Conservation (phyloP, 1,284 basidiomycete species). For the Trametes sp. region DNA sequence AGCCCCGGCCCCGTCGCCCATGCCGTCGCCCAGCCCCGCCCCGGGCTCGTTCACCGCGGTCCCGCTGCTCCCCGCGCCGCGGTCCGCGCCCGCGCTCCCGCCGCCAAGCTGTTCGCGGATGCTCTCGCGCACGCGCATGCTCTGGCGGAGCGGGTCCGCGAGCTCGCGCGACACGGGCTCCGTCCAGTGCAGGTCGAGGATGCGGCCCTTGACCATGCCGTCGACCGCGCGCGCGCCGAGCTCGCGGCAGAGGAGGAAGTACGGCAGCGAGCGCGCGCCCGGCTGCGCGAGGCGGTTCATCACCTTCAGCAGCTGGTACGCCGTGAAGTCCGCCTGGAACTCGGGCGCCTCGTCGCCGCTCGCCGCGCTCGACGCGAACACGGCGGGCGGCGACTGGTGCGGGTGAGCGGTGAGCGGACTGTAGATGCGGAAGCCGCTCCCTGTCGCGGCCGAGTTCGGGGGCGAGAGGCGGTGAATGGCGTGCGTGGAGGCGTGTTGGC, state of each 20-base stretch:
- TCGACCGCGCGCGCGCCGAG: slow-evolving; percentile 81
- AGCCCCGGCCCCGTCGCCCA: neutral
- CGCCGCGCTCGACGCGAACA: slow-evolving; percentile 29
- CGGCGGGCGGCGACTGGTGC: slow-evolving; percentile 45
- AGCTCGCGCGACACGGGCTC: slow-evolving; percentile 62
- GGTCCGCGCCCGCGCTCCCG: neutral
- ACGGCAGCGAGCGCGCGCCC: slow-evolving; percentile 66
- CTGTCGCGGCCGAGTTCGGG: slow-evolving; percentile 24
- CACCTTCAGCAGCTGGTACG: slow-evolving; percentile 76
- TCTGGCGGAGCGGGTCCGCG: slow-evolving; percentile 38
- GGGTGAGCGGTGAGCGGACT: slow-evolving; percentile 53
- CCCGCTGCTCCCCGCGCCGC: slow-evolving; percentile 45
- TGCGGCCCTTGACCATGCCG: slow-evolving; percentile 78
- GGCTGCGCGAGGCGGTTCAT: slow-evolving; percentile 75
- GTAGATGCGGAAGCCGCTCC: slow-evolving; percentile 68
- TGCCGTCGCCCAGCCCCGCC: no score
- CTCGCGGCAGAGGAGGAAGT: slow-evolving; percentile 81
- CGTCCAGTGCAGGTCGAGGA: slow-evolving; percentile 81
- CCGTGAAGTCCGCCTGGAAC: slow-evolving; percentile 60
- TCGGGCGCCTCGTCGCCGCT: slow-evolving; percentile 40
- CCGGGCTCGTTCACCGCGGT: slow-evolving; percentile 45
- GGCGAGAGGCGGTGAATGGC: slow-evolving; percentile 52
- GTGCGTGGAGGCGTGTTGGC: slow-evolving; percentile 54
- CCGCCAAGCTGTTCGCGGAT: slow-evolving; percentile 42
- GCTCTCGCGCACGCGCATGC: slow-evolving; percentile 40